Conservation (phyloP, 805 yeast species). For the Yarrowia phangngaensis region DNA sequence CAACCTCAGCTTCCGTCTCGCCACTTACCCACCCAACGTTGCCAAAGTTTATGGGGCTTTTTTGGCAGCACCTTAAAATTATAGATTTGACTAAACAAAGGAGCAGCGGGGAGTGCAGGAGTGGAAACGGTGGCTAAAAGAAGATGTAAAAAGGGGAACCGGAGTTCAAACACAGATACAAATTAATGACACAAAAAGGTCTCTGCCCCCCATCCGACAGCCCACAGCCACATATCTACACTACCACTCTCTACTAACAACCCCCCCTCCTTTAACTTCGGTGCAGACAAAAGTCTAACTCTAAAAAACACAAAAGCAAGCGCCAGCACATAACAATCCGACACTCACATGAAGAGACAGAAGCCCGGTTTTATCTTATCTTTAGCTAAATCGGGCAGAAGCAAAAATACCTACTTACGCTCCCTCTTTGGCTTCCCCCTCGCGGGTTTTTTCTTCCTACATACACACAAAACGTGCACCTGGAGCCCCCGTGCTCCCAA, state of each 20-base stretch:
- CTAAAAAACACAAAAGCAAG: constrained; percentile 2
- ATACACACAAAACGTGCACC: too few relatives aligned
- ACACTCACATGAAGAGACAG: constrained; percentile 26
- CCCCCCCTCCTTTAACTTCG: too few relatives aligned
- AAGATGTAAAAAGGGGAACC: neutral
- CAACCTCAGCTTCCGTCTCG: too few relatives aligned
- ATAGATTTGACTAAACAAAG: constrained; percentile 1
- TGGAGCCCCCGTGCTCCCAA: neutral
- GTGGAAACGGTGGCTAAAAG: neutral
- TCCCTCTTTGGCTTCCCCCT: neutral
- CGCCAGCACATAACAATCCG: constrained; percentile 7
- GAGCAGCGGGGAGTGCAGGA: neutral
- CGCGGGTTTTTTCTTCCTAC: too few relatives aligned
- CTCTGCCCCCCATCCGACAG: too few relatives aligned
- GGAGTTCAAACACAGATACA: neutral
- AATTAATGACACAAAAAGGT: too few relatives aligned
- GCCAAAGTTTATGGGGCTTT: constrained; percentile 25
- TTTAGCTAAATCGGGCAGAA: constrained; percentile 26
- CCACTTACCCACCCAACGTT: constrained; percentile 17
- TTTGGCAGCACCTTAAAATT: constrained; percentile 25
- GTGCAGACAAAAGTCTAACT: neutral
- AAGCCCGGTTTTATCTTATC: constrained; percentile 22
- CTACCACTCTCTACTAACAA: too few relatives aligned
- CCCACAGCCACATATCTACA: too few relatives aligned
- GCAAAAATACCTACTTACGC: constrained; percentile 8